Base-by-base conservation (phyloP, 768 basidiomycete species). In the Coprinopsis marcescibilis region DNA sequence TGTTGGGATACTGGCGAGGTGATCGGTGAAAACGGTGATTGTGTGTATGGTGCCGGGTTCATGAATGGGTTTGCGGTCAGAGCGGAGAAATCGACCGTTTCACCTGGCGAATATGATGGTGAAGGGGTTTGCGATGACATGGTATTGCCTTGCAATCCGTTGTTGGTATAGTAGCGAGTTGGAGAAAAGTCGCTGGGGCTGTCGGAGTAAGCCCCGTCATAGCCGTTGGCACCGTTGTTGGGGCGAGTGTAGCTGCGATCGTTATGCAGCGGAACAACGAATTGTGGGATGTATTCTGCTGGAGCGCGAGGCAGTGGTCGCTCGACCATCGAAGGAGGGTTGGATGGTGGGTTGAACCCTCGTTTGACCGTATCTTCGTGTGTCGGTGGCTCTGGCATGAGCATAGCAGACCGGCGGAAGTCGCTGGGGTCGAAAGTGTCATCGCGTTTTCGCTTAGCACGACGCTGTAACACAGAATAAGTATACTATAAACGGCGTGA, bases 271-370 rank as follows among this genome's bases (percentile, higher is more conserved):
- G 46, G 36, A 4, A 49, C 40, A 27, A 56, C 61, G 27, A 66
- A 66, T 51, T 61, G 62, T 25, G 66, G 63, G 1, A 62, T 61
- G 10, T 69, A 65, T 14, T 60, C 62, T 29, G 65, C 61, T 4
- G 62, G 60, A 27, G 67, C 61, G 37, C 7, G 8, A 12, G 66
- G 51, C 52, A 72, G 74, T 37, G 68, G 25, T 12, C 48, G 68
- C 55, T 84, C 75, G 42, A 78, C 71, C 82, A 83, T 83, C 23
- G 73, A 69, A n/a, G 83, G 82, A 1, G 81, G 78, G 17, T n/a
- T n/a, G n/a, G n/a, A n/a, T n/a, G 77, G 73, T 14, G 77, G 77
- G 48, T 76, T 77, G 56, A 63, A 72, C 0, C 73, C 69, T 23
- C 62, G 63, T 17, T 64, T 64, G 45, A 66, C 58, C 36, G 60